A percentile compares a stretch with the other conserved stretches of the same genome.
Conservation (phyloP, 1,284 basidiomycete genomes). For the Kwoniella shivajii region DNA sequence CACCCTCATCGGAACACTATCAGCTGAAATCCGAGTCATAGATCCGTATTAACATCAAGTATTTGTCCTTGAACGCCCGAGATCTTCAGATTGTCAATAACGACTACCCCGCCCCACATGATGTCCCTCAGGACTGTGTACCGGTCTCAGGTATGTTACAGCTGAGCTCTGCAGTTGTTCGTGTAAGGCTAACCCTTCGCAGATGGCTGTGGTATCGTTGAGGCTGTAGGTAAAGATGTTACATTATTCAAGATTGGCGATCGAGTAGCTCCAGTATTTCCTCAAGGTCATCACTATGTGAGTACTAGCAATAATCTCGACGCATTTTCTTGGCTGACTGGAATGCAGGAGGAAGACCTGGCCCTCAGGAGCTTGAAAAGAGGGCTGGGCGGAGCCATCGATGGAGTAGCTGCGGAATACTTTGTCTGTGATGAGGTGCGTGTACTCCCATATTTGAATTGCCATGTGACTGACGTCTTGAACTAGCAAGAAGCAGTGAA, state of each 20-base stretch:
- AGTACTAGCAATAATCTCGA: not conserved
- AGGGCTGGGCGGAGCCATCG: conserved; percentile 51
- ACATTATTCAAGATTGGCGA: conserved; percentile 52
- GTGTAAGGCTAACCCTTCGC: not conserved
- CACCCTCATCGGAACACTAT: too few relatives aligned
- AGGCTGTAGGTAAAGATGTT: conserved; percentile 47
- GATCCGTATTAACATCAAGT: conserved; percentile 49
- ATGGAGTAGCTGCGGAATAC: conserved; percentile 50
- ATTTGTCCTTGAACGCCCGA: conserved; percentile 52
- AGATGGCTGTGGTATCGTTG: conserved; percentile 55
- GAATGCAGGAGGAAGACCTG: conserved; percentile 41
- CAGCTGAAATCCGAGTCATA: conserved; percentile 7
- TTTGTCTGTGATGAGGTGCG: conserved; percentile 35
- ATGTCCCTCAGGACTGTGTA: conserved; percentile 42
- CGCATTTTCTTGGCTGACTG: not conserved
- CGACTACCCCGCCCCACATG: conserved; percentile 45
- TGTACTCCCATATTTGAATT: not conserved
- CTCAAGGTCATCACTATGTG: conserved; percentile 45
- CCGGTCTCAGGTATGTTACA: conserved; percentile 45
- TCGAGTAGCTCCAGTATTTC: conserved; percentile 42
- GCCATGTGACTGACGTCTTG: not conserved
- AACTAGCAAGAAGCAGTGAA: conserved; percentile 36
- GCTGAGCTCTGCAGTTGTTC: too few relatives aligned
- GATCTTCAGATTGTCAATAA: conserved; percentile 45
- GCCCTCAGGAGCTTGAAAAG: conserved; percentile 35